Conservation (phyloP, 345 rosid species). For the Eucalyptus erythrocorys region DNA sequence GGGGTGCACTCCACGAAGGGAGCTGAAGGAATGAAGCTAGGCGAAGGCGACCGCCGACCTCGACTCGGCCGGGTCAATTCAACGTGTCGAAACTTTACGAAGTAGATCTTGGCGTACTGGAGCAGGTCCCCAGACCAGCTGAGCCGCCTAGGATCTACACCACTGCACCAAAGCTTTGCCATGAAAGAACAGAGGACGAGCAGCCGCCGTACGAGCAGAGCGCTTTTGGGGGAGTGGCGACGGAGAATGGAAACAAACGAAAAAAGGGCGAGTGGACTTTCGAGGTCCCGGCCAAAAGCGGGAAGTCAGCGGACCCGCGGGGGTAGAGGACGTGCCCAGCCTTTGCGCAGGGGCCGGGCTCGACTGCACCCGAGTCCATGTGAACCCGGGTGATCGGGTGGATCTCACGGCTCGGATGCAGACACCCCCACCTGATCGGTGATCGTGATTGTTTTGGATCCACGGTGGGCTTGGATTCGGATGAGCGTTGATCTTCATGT, state of each 20-base stretch:
- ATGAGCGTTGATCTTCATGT: accelerated
- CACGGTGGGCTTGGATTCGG: not conserved
- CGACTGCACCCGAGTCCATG: not conserved
- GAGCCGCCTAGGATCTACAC: not conserved
- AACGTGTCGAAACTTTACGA: not conserved
- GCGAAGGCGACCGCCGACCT: not conserved
- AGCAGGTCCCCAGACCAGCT: not conserved
- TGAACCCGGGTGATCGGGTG: not conserved
- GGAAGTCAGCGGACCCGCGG: not conserved
- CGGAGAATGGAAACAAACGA: not conserved
- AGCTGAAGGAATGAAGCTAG: not conserved
- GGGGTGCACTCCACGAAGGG: not conserved
- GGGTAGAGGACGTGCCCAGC: constrained; percentile 25
- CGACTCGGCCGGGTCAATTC: not conserved
- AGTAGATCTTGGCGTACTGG: not conserved
- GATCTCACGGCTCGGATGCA: not conserved
- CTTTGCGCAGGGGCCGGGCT: constrained; percentile 25
- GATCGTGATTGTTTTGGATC: not conserved
- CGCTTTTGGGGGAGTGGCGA: not conserved
- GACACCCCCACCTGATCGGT: not conserved
- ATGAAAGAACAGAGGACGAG: not conserved
- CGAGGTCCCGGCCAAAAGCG: constrained; percentile 3
- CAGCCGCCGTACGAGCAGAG: not conserved
- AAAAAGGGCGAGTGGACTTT: constrained; percentile 42
- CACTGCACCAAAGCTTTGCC: not conserved